Base-by-base conservation (phyloP, 441 rosid genomes). In the Dalechampia spathulata region DNA sequence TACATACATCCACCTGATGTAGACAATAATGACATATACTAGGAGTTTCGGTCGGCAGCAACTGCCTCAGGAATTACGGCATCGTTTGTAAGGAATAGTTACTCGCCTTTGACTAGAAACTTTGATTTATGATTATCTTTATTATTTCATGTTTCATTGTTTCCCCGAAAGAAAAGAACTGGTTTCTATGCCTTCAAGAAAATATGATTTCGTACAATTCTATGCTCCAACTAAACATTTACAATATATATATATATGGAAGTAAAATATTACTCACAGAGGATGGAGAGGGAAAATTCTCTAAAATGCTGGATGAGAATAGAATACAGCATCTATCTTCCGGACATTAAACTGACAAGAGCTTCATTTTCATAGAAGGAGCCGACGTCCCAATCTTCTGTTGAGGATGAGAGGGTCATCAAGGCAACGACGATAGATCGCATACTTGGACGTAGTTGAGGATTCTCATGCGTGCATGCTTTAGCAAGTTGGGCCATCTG, bases 401-500 rank as follows among this genome's bases (percentile, higher is more conserved):
- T 85, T 0, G 87, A 55, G 0, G 99, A 89, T 2, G 90, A 85
- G 23, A 92, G 90, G 2, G 96, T 85, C 67, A 81, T 85, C 25
- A 86, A 70, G 14, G 96, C 95, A 47, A 89, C 99, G 55, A 92
- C 97, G 1, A 89, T 74, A 36, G 91, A 85, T 66, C 96, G 80
- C 96, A 83, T 92, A 39, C 82, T 83, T 3, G 96, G 97, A 2
- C 95, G 81, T 43, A 73, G 67, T 48, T 79, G 90, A 13, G 96
- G 85, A 49, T 75, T 79, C 75, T 83, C 92, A 52, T 78, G 84
- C 2, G 98, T 86, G 75, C 98, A 86, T 10, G 81, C 96, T 65
- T 75, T 83, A 13, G 91, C 98, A 41, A 92, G 80, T 64, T 81
- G 90, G 38, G 88, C 84, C 86, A 92, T 81, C 98, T 92, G 84